Evolutionary conservation across 768 basidiomycete species (phyloP).

Genomic region (Daedaleopsis sinensis): DNA sequence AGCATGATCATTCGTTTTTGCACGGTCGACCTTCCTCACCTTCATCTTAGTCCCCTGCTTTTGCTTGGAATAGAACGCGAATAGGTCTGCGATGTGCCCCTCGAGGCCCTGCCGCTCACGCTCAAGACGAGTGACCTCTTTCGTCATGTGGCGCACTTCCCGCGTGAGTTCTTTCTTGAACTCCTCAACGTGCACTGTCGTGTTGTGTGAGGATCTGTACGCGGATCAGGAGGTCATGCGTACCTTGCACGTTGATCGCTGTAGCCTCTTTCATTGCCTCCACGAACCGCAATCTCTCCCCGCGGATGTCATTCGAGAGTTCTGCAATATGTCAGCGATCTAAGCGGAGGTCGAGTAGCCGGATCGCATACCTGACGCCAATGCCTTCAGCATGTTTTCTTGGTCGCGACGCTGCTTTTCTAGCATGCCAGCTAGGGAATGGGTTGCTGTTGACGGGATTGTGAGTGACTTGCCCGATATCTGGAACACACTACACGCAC

Average conservation of each 20-base stretch:
- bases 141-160: conserved; percentile 74
- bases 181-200: conserved; percentile 79
- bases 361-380: conserved; percentile 59
- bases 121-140: conserved; percentile 71
- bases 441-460: conserved; percentile 43
- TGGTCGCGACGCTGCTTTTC: conserved; percentile 75
- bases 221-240: not conserved
- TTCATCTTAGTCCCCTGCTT: conserved; percentile 41
- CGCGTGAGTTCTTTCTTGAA: conserved; percentile 80
- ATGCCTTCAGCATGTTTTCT: conserved; percentile 63
- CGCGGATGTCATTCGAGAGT: conserved; percentile 81
- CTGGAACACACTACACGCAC: conserved; percentile 26
- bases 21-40: not conserved
- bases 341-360: not conserved
- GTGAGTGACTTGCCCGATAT: not conserved
- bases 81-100: conserved; percentile 72
- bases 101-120: conserved; percentile 66
- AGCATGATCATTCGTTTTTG: not conserved
- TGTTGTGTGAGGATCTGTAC: conserved; percentile 16
- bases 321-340: conserved; percentile 44
- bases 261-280: conserved; percentile 97
- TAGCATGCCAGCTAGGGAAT: conserved; percentile 61
- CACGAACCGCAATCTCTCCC: conserved; percentile 83
- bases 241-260: conserved; percentile 82
- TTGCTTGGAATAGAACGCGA: conserved; percentile 72